Evolutionary conservation across 768 basidiomycete genomes (phyloP).

Genomic region (Lactarius quietus): DNA sequence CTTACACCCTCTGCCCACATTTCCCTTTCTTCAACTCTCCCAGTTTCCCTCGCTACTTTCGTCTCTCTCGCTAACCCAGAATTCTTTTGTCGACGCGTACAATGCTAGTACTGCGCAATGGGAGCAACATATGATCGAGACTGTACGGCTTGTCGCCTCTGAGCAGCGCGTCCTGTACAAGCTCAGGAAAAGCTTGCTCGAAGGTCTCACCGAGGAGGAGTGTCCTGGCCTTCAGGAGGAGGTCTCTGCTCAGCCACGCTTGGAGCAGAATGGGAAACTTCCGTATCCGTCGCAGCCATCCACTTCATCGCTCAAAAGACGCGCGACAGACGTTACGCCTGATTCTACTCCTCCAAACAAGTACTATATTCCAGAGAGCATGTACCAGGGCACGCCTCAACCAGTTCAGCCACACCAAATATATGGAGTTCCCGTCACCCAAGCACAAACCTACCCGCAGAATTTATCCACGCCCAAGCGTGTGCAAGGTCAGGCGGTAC

Average conservation of each 20-base stretch:
- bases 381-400: slow-evolving; percentile 19
- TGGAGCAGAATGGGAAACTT: slow-evolving; percentile 21
- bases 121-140: slow-evolving; percentile 62
- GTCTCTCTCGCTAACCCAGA: slow-evolving; percentile 50
- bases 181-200: slow-evolving; percentile 53
- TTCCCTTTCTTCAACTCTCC: slow-evolving; percentile 61
- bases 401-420: slow-evolving; percentile 10
- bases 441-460: slow-evolving; percentile 24
- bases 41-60: slow-evolving; percentile 48
- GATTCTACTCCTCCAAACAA: slow-evolving; percentile 25
- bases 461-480: slow-evolving; percentile 25
- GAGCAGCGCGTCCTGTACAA: slow-evolving; percentile 64
- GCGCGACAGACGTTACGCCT: slow-evolving; percentile 21
- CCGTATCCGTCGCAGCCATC: slow-evolving; percentile 21
- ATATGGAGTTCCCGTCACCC: slow-evolving; percentile 19
- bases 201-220: slow-evolving; percentile 54
- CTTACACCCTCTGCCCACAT: slow-evolving; percentile 44
- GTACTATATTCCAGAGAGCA: slow-evolving; percentile 21
- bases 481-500: slow-evolving; percentile 19
- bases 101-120: slow-evolving; percentile 52
- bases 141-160: slow-evolving; percentile 54
- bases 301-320: slow-evolving; percentile 20
- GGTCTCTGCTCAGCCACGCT: slow-evolving; percentile 43
- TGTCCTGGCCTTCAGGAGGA: slow-evolving; percentile 57
- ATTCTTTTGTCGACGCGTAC: slow-evolving; percentile 60